These are phyloP conservation scores for Chaetomium fimeti DNA, from an alignment of 495 filamentous ascomycete species.

Conservation along the genomic window DNA sequence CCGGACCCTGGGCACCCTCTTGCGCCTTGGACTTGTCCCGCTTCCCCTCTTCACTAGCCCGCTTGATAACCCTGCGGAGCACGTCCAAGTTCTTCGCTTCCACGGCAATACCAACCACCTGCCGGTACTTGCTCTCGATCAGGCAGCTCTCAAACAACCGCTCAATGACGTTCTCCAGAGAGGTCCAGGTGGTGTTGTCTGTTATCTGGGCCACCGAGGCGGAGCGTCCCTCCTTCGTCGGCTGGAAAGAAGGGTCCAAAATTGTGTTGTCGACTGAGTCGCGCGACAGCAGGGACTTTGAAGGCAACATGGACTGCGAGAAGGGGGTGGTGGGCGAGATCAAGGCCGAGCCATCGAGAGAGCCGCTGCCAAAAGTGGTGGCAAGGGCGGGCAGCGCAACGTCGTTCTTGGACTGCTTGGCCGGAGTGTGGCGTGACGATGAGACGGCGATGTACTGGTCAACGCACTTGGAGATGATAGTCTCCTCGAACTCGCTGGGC, in stretches of 20 bases:
- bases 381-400: constrained; percentile 64
- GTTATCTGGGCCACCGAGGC: constrained; percentile 47
- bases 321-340: constrained; percentile 90
- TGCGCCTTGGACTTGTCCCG: constrained; percentile 54
- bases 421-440: constrained; percentile 60
- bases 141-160: constrained; percentile 90
- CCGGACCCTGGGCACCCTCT: constrained; percentile 55
- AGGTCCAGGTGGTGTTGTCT: constrained; percentile 57
- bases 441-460: constrained; percentile 94
- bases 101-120: constrained; percentile 97
- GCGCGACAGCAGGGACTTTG: constrained; percentile 84
- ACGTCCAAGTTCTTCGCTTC: constrained; percentile 93
- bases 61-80: constrained; percentile 81
- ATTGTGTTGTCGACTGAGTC: constrained; percentile 61
- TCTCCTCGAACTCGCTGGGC: constrained; percentile 96
- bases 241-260: constrained; percentile 54
- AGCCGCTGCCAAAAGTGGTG: constrained; percentile 69
- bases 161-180: constrained; percentile 78
- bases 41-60: constrained; percentile 74
- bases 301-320: constrained; percentile 84
- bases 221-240: constrained; percentile 53
- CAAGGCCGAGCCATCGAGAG: constrained; percentile 60
- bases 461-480: constrained; percentile 96
- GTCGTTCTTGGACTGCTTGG: constrained; percentile 44
- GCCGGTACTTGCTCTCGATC: constrained; percentile 79